A percentile compares a stretch with the other conserved stretches of the same genome.
Conservation (phyloP, 2,329 filamentous ascomycete genomes). For the Colletotrichum musae region DNA sequence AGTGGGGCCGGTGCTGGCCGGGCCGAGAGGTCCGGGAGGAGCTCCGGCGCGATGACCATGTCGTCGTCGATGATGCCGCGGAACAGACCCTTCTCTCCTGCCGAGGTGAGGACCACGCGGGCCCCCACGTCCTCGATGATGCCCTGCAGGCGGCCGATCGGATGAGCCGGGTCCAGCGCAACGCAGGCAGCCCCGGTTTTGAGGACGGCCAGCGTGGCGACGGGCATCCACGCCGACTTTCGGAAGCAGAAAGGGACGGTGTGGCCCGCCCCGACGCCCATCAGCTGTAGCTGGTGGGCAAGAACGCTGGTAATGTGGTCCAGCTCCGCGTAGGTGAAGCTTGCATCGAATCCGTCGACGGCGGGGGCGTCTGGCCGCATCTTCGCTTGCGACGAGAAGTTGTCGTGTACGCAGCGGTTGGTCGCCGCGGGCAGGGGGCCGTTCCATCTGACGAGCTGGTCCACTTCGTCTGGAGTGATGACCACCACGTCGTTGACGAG, state of each 20-base stretch:
- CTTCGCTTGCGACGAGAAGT: too few relatives aligned
- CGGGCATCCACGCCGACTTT: conserved; percentile 27
- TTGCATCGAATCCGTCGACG: conserved; percentile 40
- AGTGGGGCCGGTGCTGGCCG: not conserved
- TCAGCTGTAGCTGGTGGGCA: not conserved
- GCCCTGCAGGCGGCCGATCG: not conserved
- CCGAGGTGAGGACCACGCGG: too few relatives aligned
- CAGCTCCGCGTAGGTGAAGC: conserved; percentile 41
- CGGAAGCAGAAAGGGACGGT: conserved; percentile 34
- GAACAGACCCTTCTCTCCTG: not conserved
- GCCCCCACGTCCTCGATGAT: too few relatives aligned
- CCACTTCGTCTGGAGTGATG: too few relatives aligned
- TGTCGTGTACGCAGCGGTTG: too few relatives aligned
- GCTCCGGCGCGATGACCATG: too few relatives aligned
- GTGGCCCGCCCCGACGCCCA: conserved; percentile 42
- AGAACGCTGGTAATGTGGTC: conserved; percentile 17
- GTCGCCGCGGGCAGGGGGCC: too few relatives aligned
- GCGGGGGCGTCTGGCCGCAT: too few relatives aligned
- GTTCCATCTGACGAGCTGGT: too few relatives aligned
- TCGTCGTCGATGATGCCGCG: too few relatives aligned
- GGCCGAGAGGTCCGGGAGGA: too few relatives aligned
- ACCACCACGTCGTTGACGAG: too few relatives aligned
- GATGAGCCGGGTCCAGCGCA: conserved; percentile 27
- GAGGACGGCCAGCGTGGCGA: conserved; percentile 28
- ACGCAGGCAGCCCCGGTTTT: conserved; percentile 28